Conservation (phyloP, 2,329 filamentous ascomycete species). For the Cladosporium sp. region DNA sequence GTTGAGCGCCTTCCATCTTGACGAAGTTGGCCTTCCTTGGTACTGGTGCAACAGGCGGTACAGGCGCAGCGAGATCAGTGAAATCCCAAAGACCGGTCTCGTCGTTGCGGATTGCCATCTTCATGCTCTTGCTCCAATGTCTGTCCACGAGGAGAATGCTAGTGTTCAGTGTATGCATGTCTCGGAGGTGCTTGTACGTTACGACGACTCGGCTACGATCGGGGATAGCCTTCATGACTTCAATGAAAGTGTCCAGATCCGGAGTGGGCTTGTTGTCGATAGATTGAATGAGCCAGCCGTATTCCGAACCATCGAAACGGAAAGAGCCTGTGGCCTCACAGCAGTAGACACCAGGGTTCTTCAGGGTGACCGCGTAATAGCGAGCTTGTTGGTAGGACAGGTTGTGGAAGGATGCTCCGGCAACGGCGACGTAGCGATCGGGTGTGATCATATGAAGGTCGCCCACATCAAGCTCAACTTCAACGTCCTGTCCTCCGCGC, state of each 20-base stretch:
- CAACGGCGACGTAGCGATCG: slow-evolving; percentile 89
- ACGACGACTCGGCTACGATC: slow-evolving; percentile 78
- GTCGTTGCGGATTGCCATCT: slow-evolving; percentile 85
- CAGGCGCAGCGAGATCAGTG: slow-evolving; percentile 69
- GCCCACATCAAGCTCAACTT: slow-evolving; percentile 77
- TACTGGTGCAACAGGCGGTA: slow-evolving; percentile 66
- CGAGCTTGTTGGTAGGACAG: slow-evolving; percentile 97
- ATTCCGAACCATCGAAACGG: slow-evolving; percentile 83
- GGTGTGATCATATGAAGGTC: slow-evolving; percentile 93
- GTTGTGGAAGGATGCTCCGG: slow-evolving; percentile 90
- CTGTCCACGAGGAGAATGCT: slow-evolving; percentile 87
- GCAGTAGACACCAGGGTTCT: slow-evolving; percentile 73
- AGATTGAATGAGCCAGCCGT: slow-evolving; percentile 88
- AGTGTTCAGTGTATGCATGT: slow-evolving; percentile 90
- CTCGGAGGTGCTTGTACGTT: slow-evolving; percentile 90
- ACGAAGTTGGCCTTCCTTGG: slow-evolving; percentile 84
- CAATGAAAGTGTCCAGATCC: slow-evolving; percentile 79
- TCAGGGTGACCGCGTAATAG: slow-evolving; percentile 83
- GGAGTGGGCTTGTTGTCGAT: slow-evolving; percentile 88
- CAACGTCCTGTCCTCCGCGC: slow-evolving; percentile 78
- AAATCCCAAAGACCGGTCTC: slow-evolving; percentile 91
- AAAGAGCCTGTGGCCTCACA: slow-evolving; percentile 95
- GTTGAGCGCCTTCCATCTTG: slow-evolving; percentile 77
- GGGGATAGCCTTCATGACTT: slow-evolving; percentile 83
- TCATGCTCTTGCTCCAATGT: slow-evolving; percentile 95